These are phyloP conservation scores for Coniella lustricola DNA, from an alignment of 2,329 filamentous ascomycete genomes.

Conservation along the genomic window DNA sequence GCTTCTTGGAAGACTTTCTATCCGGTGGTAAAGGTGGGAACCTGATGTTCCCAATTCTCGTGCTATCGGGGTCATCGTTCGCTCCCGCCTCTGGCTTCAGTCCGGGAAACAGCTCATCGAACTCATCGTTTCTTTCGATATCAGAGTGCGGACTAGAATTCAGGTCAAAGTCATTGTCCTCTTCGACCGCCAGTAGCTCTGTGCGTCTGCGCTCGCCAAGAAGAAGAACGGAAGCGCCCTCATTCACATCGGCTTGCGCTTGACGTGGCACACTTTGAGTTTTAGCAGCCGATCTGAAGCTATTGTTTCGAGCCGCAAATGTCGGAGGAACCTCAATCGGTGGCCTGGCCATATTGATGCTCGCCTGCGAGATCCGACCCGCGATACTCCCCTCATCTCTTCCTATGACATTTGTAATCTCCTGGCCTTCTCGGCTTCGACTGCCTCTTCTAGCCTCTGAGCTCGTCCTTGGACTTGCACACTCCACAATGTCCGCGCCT, in stretches of 20 bases:
- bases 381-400: conserved; percentile 1
- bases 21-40: too few relatives aligned
- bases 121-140: too few relatives aligned
- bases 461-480: background rate
- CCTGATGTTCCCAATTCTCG: too few relatives aligned
- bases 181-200: background rate
- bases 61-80: too few relatives aligned
- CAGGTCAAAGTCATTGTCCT: background rate
- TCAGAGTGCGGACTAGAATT: too few relatives aligned
- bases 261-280: background rate
- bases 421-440: background rate
- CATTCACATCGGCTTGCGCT: background rate
- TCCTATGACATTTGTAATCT: background rate
- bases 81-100: too few relatives aligned
- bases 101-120: too few relatives aligned
- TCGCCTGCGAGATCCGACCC: background rate
- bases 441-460: background rate
- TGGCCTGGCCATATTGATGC: background rate
- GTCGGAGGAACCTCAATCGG: background rate
- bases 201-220: too few relatives aligned
- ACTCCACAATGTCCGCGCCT: conserved; percentile 1
- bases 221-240: too few relatives aligned
- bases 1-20: background rate
- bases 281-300: too few relatives aligned
- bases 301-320: background rate